Conservation (phyloP, 768 basidiomycete species). For the Auriscalpium vulgare region DNA sequence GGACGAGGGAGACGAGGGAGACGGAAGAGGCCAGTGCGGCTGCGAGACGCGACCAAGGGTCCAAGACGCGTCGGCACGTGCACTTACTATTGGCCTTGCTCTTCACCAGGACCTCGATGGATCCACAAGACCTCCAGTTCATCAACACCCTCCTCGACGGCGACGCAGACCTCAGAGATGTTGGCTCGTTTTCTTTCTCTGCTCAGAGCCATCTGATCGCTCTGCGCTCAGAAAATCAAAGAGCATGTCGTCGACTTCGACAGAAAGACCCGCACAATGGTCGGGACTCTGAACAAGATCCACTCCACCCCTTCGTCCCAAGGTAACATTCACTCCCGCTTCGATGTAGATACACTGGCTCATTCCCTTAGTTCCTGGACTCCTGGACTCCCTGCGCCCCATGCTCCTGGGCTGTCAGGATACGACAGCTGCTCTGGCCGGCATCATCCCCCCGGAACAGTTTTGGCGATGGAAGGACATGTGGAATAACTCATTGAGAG, state of each 20-base stretch:
- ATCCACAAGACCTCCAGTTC: constrained; percentile 11
- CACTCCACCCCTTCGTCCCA: constrained; percentile 61
- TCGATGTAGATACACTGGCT: neutral
- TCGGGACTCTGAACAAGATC: constrained; percentile 71
- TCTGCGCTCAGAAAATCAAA: constrained; percentile 57
- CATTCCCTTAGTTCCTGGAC: constrained; percentile 41
- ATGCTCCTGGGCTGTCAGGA: constrained; percentile 47
- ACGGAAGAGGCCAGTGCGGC: no score
- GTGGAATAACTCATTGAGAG: constrained; percentile 67
- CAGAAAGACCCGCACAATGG: constrained; percentile 63
- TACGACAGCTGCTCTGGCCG: constrained; percentile 42
- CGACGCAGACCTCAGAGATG: constrained; percentile 12
- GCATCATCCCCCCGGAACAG: constrained; percentile 58
- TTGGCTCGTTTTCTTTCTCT: neutral
- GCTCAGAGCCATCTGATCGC: neutral
- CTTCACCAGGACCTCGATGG: constrained; percentile 7
- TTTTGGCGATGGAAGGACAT: constrained; percentile 83
- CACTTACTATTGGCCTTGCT: no score
- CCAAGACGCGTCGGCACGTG: no score
- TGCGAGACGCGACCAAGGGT: no score
- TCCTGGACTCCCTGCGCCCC: constrained; percentile 51
- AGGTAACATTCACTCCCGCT: constrained; percentile 32
- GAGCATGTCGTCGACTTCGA: constrained; percentile 69
- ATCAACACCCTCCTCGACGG: constrained; percentile 12
- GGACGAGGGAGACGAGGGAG: no score